phyloP scores from a whole-genome alignment of 306 rosid species.

The Arachis stenosperma region DNA sequence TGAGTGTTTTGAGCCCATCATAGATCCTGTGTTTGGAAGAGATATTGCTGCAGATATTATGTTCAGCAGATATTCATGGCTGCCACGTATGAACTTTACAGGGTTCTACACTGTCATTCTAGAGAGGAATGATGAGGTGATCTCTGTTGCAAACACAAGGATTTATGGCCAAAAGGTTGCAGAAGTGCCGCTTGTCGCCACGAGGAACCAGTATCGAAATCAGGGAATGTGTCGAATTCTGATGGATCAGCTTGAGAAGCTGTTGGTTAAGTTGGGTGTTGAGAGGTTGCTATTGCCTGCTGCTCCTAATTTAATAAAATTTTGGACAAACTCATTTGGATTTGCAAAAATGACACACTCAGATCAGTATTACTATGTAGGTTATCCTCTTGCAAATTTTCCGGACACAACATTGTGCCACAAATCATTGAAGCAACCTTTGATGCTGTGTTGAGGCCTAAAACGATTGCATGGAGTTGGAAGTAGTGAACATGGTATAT shows the following conservation, averaged over 20 bases:
- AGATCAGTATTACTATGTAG: slow-evolving; percentile 36
- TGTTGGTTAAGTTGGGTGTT: slow-evolving; percentile 54
- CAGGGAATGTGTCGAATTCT: slow-evolving; percentile 61
- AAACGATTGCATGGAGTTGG: not conserved
- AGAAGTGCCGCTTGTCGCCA: slow-evolving; percentile 73
- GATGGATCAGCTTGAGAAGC: slow-evolving; percentile 64
- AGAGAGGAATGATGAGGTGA: slow-evolving; percentile 50
- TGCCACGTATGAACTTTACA: slow-evolving; percentile 45
- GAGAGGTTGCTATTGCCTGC: slow-evolving; percentile 64
- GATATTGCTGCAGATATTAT: slow-evolving; percentile 51
- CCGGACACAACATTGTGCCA: slow-evolving; percentile 58
- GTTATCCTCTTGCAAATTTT: slow-evolving; percentile 49
- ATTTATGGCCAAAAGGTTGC: slow-evolving; percentile 52
- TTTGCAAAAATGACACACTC: slow-evolving; percentile 45
- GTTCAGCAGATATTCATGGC: slow-evolving; percentile 51
- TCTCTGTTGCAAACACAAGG: slow-evolving; percentile 55
- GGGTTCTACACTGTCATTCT: slow-evolving; percentile 64
- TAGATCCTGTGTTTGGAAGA: slow-evolving; percentile 35
- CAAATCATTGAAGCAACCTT: slow-evolving; percentile 39
- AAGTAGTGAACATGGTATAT: not conserved
- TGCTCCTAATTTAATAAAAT: slow-evolving; percentile 33
- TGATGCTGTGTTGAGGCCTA: not conserved
- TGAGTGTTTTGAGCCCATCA: slow-evolving; percentile 56
- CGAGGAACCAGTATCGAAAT: slow-evolving; percentile 47
- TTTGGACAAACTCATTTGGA: slow-evolving; percentile 64